Base-by-base conservation (phyloP, 2,329 filamentous ascomycete species). In the Colletotrichum brevisporum region DNA sequence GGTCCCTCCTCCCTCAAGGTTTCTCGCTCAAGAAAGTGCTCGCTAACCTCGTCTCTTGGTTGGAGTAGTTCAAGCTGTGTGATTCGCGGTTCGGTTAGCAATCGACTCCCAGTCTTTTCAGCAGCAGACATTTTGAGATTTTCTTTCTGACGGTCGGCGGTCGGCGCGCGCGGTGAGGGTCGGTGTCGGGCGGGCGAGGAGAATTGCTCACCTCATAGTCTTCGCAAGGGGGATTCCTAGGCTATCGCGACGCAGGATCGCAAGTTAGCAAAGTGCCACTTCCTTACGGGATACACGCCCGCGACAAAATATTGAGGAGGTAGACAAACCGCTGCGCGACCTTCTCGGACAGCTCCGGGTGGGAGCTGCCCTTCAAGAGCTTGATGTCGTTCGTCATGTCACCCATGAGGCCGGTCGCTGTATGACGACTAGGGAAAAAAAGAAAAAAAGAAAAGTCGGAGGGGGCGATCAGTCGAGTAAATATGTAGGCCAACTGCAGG, bases 21-120 rank as follows among this genome's bases (percentile, higher is more conserved):
- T 31, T 41, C 36, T 45, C 26, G 53, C 24, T 52, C 43, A 26
- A 43, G 18, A 50, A 41, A 54, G 59, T 53, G 15, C 53, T 69
- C 36, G 62, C 56, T 69, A 61, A 70, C 67, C 67, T 70, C 47
- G 90, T 93, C 77, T 94, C 91, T 76, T 93, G 90, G 79, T 94
- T 94, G 45, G 91, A 93, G 81, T 93, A 92, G 77, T 93, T 92
- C 69, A 93, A 83, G 63, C 90, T 69, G 16, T 69, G 16, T 45
- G 31, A 36, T 54, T 43, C 6, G 18, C 36, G 27, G n/a, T 18
- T 24, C 41, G 31, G 55, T 67, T 45, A 57, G 43, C 24, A 5
- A 41, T 69, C 45, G 51, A 3, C 21, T 24, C 21, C 21, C 21
- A 36, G 12, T 21, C 89, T 80, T 91, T 85, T 54, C 90, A 90